phyloP scores from a whole-genome alignment of 805 yeast species.

The Lachancea sp. region DNA sequence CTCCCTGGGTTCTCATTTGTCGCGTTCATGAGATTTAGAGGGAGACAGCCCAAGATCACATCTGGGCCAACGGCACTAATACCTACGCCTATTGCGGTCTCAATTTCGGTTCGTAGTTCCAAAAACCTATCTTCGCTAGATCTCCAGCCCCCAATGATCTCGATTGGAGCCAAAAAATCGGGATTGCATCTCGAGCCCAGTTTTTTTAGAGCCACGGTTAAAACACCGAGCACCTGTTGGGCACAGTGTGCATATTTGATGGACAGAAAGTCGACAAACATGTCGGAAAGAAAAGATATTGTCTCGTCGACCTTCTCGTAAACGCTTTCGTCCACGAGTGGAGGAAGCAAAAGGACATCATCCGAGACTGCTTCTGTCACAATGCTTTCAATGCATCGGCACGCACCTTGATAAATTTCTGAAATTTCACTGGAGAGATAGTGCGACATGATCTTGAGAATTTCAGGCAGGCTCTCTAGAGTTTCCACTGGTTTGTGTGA shows the following conservation, averaged over 20 bases:
- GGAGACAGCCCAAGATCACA: constrained; percentile 63
- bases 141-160: constrained; percentile 80
- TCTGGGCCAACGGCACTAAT: constrained; percentile 83
- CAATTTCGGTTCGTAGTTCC: constrained; percentile 69
- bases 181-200: constrained; percentile 65
- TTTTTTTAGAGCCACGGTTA: constrained; percentile 55
- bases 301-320: constrained; percentile 53
- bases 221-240: constrained; percentile 62
- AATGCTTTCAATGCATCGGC: constrained; percentile 81
- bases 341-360: constrained; percentile 47
- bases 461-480: constrained; percentile 48
- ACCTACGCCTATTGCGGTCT: constrained; percentile 71
- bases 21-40: constrained; percentile 66
- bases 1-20: constrained; percentile 60
- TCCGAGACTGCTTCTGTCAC: constrained; percentile 63
- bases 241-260: constrained; percentile 74
- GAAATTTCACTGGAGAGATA: constrained; percentile 62
- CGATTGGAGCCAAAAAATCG: constrained; percentile 57
- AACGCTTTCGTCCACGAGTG: constrained; percentile 41
- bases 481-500: constrained; percentile 46
- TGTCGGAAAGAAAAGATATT: constrained; percentile 46
- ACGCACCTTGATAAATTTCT: constrained; percentile 65
- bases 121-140: constrained; percentile 55
- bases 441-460: constrained; percentile 50
- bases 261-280: constrained; percentile 54